Evolutionary conservation across 257 asterid species (phyloP).

Genomic region (Eucommia ulmoides): DNA sequence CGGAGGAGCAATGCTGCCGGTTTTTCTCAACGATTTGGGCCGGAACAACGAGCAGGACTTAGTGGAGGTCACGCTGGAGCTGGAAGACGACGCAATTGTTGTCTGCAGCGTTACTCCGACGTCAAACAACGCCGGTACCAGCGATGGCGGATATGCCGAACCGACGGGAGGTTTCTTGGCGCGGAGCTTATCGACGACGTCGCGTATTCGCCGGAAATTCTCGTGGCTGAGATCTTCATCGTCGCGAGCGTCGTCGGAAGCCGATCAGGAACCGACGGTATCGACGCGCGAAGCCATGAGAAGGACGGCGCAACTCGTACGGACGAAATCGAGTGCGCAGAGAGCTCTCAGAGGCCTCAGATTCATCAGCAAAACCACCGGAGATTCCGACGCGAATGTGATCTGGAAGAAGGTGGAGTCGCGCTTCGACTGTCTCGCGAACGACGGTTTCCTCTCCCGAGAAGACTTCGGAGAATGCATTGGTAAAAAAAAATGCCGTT

Average conservation of each 20-base stretch:
- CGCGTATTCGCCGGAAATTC: slow-evolving; percentile 46
- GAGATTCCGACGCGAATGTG: slow-evolving; percentile 28
- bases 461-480: slow-evolving; percentile 91
- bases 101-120: slow-evolving; percentile 33
- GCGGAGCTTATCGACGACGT: slow-evolving; percentile 50
- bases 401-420: slow-evolving; percentile 69
- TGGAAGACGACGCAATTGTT: slow-evolving; percentile 43
- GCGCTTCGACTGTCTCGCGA: slow-evolving; percentile 44
- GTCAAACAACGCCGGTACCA: neutral
- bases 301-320: slow-evolving; percentile 46
- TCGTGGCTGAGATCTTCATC: slow-evolving; percentile 39
- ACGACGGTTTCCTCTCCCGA: slow-evolving; percentile 55
- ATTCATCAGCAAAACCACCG: slow-evolving; percentile 54
- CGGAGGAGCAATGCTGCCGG: slow-evolving; percentile 84
- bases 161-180: slow-evolving; percentile 15
- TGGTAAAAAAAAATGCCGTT: slow-evolving; percentile 24
- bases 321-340: slow-evolving; percentile 69
- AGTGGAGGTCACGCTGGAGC: slow-evolving; percentile 76
- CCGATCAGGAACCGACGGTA: slow-evolving; percentile 11
- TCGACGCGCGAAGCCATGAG: slow-evolving; percentile 64
- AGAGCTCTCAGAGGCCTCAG: slow-evolving; percentile 78
- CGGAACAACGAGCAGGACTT: slow-evolving; percentile 35
- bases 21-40: slow-evolving; percentile 53
- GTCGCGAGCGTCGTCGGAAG: slow-evolving; percentile 20
- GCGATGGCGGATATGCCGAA: neutral